phyloP scores from a whole-genome alignment of 257 asterid genomes.

The Salvia splendens region DNA sequence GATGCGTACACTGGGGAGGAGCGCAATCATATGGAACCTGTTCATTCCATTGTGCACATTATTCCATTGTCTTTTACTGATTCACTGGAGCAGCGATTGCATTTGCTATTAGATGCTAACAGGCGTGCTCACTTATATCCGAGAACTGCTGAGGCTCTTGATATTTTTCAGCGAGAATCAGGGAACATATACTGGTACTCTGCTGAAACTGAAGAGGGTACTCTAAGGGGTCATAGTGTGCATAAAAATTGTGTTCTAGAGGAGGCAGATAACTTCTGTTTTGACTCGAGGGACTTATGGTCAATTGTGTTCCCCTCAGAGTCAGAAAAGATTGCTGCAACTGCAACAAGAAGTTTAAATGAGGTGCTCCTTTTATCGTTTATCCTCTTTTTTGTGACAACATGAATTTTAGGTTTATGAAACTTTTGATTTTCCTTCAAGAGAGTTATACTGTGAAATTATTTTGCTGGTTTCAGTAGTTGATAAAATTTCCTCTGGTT shows the following conservation, averaged over 20 bases:
- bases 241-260: conserved; percentile 54
- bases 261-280: conserved; percentile 67
- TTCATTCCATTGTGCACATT: conserved; percentile 72
- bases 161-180: conserved; percentile 59
- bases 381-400: conserved; percentile 23
- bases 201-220: conserved; percentile 58
- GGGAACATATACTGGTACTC: conserved; percentile 91
- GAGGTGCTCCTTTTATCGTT: conserved; percentile 60
- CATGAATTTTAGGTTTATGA: conserved; percentile 1
- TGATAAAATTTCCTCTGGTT: not conserved
- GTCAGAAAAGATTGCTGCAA: conserved; percentile 80
- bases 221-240: conserved; percentile 76
- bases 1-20: conserved; percentile 89
- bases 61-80: conserved; percentile 85
- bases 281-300: conserved; percentile 70
- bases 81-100: conserved; percentile 82
- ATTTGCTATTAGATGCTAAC: conserved; percentile 70
- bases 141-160: conserved; percentile 81
- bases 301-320: conserved; percentile 84
- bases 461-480: conserved; percentile 5
- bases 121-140: conserved; percentile 76
- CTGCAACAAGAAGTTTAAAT: conserved; percentile 69
- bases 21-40: conserved; percentile 54
- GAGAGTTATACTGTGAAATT: conserved; percentile 19
- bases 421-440: conserved; percentile 19